Evolutionary conservation across 306 rosid species (phyloP), one percentile per base, ranked within the genome.

Genomic region (Sicyos edulis): DNA sequence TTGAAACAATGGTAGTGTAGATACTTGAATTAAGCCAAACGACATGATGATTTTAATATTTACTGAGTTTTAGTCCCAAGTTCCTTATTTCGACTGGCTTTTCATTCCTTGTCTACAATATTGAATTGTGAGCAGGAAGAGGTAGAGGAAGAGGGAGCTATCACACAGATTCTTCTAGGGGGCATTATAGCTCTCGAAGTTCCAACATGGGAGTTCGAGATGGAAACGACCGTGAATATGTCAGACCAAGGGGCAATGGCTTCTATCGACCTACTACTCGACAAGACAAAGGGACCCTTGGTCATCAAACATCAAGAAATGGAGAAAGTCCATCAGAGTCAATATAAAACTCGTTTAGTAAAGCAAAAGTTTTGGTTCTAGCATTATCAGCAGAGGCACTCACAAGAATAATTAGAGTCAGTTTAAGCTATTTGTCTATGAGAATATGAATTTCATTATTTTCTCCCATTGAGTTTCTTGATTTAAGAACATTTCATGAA

Each of bases 61-160:
- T 32, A 32, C 37, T 32, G 37, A 5, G 37, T 26, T 26, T 26
- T 26, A 26, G 29, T 26, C 29, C 29, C 3, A 3, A 26, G 29
- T 26, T 1, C 29, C 29, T 26, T 26, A 26, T 26, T 26, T 26
- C 29, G 29, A 26, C 29, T 26, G 29, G 37, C 37, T 32, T 32
- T 44, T 44, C n/a, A 50, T 75, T 64, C 42, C 20, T 52, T 63
- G 29, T 16, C 15, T 13, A 49, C 51, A 56, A 74, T 42, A 40
- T 45, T 53, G 52, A 57, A 56, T 80, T 78, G 54, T 80, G 81
- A 56, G 56, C 82, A 92, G 98, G 96, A 80, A 87, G 96, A 83
- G 98, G 98, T 72, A 90, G 96, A 84, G 96, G 96, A 80, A 86
- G 96, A 77, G 86, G 89, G 16, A 65, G 77, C 82, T 88, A 88